Conservation (phyloP, 2,329 filamentous ascomycete genomes). For the Xylariaceae sp. region DNA sequence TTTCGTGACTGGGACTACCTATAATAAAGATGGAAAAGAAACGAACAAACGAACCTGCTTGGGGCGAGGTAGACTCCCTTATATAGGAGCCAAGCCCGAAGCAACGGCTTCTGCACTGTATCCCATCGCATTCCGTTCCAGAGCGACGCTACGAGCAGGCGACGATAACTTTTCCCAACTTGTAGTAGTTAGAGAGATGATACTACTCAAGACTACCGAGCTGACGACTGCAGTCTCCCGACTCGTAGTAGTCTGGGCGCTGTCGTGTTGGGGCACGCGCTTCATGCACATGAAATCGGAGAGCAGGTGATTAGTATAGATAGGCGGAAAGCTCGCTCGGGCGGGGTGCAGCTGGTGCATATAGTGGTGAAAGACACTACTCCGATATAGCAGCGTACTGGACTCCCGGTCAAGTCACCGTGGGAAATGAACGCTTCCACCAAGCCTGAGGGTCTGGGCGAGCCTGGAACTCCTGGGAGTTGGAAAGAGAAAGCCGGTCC, state of each 20-base stretch:
- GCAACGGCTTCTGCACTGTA: slow-evolving; percentile 8
- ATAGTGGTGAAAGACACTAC: not conserved
- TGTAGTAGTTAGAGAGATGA: not conserved
- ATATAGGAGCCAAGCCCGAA: slow-evolving; percentile 16
- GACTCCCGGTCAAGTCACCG: not conserved
- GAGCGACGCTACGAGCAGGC: not conserved
- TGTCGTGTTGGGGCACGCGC: not conserved
- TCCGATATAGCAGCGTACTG: not conserved
- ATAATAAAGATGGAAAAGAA: not conserved
- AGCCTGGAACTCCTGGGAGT: not conserved
- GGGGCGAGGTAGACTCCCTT: slow-evolving; percentile 13
- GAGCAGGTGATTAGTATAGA: not conserved
- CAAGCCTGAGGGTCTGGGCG: not conserved
- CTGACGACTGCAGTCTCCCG: not conserved
- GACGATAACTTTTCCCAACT: not conserved
- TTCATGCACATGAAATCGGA: not conserved
- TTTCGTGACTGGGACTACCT: not conserved
- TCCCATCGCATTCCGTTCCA: slow-evolving; percentile 15
- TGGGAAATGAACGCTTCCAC: not conserved
- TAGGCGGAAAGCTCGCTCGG: not conserved
- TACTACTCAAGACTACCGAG: not conserved
- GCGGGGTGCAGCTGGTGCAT: not conserved
- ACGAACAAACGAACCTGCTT: slow-evolving; percentile 6
- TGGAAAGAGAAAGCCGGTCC: not conserved
- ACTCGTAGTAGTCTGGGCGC: not conserved